Evolutionary conservation across 2,329 filamentous ascomycete genomes (phyloP).

Genomic region (Botrytis medusae): DNA sequence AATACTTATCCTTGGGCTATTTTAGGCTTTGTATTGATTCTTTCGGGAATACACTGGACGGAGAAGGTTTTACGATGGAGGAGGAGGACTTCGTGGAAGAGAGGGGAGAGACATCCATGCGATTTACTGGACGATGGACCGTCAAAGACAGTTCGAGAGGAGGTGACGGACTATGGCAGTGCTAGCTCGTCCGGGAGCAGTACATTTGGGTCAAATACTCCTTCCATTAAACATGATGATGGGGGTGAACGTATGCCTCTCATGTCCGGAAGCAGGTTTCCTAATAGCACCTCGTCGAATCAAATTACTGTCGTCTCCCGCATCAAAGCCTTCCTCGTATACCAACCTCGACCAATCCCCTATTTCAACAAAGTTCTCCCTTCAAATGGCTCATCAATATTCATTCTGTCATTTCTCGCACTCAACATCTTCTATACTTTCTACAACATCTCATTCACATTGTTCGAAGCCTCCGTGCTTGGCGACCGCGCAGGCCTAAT

Average conservation of each 20-base stretch:
- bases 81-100: conserved; percentile 23
- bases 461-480: conserved; percentile 55
- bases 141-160: conserved; percentile 22
- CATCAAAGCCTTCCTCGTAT: conserved; percentile 45
- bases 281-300: background rate
- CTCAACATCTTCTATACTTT: conserved; percentile 60
- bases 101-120: conserved; percentile 13
- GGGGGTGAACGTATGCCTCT: conserved; percentile 34
- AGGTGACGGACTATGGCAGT: conserved; percentile 23
- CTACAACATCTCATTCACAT: conserved; percentile 50
- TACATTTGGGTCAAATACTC: conserved; percentile 29
- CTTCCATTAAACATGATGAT: conserved; percentile 23
- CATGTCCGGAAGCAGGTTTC: conserved; percentile 20
- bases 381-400: conserved; percentile 55
- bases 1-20: conserved; percentile 13
- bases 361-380: conserved; percentile 58
- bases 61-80: conserved; percentile 30
- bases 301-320: conserved; percentile 25
- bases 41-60: conserved; percentile 33
- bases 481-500: conserved; percentile 37
- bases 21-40: background rate
- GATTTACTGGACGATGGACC: conserved; percentile 24
- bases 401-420: conserved; percentile 51
- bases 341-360: conserved; percentile 58
- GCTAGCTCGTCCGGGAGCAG: conserved; percentile 34